phyloP scores from a whole-genome alignment of 768 basidiomycete genomes.

The Mycena alexandri region DNA sequence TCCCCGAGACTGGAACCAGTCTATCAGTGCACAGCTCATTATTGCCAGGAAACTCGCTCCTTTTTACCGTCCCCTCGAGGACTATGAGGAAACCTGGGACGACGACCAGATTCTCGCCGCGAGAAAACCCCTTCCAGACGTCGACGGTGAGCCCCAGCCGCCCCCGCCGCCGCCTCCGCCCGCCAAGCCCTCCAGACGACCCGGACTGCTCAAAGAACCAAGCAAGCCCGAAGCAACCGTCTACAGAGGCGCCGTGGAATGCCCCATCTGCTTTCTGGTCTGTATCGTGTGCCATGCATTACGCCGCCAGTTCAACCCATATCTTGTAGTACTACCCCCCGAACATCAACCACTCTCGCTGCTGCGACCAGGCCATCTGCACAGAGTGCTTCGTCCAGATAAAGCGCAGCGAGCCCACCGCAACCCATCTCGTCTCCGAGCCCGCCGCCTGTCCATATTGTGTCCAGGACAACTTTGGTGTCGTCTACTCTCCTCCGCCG shows the following conservation, averaged over 20 bases:
- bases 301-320: slow-evolving; percentile 40
- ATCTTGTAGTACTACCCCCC: slow-evolving; percentile 89
- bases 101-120: slow-evolving; percentile 88
- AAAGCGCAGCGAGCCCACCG: slow-evolving; percentile 94
- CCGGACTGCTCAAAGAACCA: slow-evolving; percentile 72
- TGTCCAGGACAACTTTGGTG: slow-evolving; percentile 96
- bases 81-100: slow-evolving; percentile 91
- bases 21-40: slow-evolving; percentile 89
- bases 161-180: slow-evolving; percentile 49
- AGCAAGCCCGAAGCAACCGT: slow-evolving; percentile 82
- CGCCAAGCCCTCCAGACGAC: slow-evolving; percentile 61
- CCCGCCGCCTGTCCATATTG: slow-evolving; percentile 98
- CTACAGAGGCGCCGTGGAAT: slow-evolving; percentile 90
- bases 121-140: slow-evolving; percentile 74
- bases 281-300: slow-evolving; percentile 50
- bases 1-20: slow-evolving; percentile 89
- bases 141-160: slow-evolving; percentile 55
- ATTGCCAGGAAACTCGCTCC: slow-evolving; percentile 90
- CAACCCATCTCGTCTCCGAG: slow-evolving; percentile 96
- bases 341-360: slow-evolving; percentile 97
- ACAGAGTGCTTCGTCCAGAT: slow-evolving; percentile 99
- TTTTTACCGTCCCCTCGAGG: slow-evolving; percentile 96
- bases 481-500: slow-evolving; percentile 85
- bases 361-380: slow-evolving; percentile 98
- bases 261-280: slow-evolving; percentile 98